phyloP scores from a whole-genome alignment of 192 early-diverging fungal genomes.

The Podila horticola region DNA sequence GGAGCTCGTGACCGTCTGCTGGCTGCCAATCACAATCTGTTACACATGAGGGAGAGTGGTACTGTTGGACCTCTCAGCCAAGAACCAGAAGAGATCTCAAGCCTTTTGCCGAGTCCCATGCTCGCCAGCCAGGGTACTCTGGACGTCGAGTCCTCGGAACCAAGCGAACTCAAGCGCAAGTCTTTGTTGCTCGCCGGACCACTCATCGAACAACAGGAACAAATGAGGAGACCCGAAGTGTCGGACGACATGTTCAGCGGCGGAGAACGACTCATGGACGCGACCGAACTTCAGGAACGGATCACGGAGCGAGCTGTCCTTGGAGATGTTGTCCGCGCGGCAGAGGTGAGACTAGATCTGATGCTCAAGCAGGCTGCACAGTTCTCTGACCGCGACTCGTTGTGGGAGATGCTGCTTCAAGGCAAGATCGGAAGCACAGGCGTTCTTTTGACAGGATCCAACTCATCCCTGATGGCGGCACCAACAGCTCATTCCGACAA shows the following conservation, averaged over 20 bases:
- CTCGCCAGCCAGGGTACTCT: not conserved
- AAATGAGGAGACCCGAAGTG: not conserved
- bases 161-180: not conserved
- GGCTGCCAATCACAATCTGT: slow-evolving; percentile 18
- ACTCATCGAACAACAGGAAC: not conserved
- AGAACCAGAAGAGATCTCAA: not conserved
- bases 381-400: slow-evolving; percentile 50
- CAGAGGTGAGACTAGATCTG: slow-evolving; percentile 38
- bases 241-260: slow-evolving; percentile 4
- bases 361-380: slow-evolving; percentile 50
- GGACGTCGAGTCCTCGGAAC: not conserved
- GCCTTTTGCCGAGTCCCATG: not conserved
- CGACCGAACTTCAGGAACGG: slow-evolving; percentile 34
- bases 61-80: not conserved
- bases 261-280: slow-evolving; percentile 40
- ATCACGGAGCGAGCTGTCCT: slow-evolving; percentile 42
- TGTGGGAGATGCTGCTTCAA: slow-evolving; percentile 51
- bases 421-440: slow-evolving; percentile 47
- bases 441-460: slow-evolving; percentile 23
- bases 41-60: not conserved
- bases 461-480: not conserved
- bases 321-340: slow-evolving; percentile 47
- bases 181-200: not conserved
- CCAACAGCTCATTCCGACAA: not conserved
- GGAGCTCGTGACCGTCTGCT: slow-evolving; percentile 26